Evolutionary conservation across 768 basidiomycete species (phyloP).

Genomic region (Scleroderma bovista): DNA sequence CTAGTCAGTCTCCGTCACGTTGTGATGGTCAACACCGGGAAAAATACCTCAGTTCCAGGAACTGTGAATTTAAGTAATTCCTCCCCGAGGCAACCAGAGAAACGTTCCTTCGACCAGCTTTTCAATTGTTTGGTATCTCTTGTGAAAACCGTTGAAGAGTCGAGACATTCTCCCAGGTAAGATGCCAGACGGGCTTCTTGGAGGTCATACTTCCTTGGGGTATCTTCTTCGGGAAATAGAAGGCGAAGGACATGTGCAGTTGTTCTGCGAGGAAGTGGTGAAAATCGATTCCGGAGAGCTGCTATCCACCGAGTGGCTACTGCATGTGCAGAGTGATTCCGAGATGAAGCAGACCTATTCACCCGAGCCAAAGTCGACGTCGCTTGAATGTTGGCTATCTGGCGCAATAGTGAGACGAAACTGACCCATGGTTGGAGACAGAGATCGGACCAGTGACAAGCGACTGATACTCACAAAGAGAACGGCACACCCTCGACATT

Average conservation of each 20-base stretch:
- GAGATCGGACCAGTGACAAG: neutral
- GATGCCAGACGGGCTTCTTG: constrained; percentile 58
- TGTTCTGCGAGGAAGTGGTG: constrained; percentile 47
- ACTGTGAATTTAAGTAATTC: constrained; percentile 45
- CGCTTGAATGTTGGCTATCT: constrained; percentile 32
- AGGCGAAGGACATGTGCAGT: constrained; percentile 62
- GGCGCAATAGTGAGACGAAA: constrained; percentile 45
- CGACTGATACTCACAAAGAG: constrained; percentile 34
- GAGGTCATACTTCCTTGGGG: constrained; percentile 62
- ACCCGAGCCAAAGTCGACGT: constrained; percentile 15
- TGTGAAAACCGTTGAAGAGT: constrained; percentile 29
- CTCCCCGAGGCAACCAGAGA: constrained; percentile 65
- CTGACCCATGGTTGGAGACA: constrained; percentile 23
- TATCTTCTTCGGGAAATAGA: constrained; percentile 83
- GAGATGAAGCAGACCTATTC: constrained; percentile 1
- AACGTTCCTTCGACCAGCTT: constrained; percentile 37
- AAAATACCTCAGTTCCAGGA: constrained; percentile 31
- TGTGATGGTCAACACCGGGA: neutral
- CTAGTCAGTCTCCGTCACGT: constrained; percentile 4
- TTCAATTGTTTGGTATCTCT: constrained; percentile 23
- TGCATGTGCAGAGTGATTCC: constrained; percentile 32
- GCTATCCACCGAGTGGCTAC: constrained; percentile 42
- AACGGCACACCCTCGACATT: constrained; percentile 30
- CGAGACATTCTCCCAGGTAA: constrained; percentile 46
- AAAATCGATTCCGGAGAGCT: constrained; percentile 36